Percentiles rank a stretch among this genome's conserved stretches.
phyloP scores from a whole-genome alignment of 2,329 filamentous ascomycete species.

The Exophiala sp. region DNA sequence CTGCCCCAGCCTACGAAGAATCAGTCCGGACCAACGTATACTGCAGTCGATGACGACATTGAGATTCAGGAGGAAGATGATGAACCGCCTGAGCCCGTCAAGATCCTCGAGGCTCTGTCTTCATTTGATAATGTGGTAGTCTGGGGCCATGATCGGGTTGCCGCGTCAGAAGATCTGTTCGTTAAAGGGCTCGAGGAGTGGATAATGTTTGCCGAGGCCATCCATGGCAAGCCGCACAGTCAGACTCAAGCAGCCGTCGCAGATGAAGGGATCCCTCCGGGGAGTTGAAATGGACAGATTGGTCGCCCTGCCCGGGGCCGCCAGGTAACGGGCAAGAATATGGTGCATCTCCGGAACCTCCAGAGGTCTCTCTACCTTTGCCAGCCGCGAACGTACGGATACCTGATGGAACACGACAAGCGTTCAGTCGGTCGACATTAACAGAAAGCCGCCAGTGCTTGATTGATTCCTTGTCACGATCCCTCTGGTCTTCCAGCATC shows the following conservation, averaged over 20 bases:
- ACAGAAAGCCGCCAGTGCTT: too few relatives aligned
- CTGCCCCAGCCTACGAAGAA: conserved; percentile 15
- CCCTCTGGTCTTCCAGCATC: neutral
- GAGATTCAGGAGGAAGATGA: conserved; percentile 43
- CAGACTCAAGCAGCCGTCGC: neutral
- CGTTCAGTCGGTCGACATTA: too few relatives aligned
- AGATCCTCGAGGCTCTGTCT: conserved; percentile 55
- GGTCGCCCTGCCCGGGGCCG: too few relatives aligned
- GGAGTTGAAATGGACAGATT: conserved; percentile 1
- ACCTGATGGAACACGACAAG: too few relatives aligned
- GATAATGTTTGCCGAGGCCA: conserved; percentile 65
- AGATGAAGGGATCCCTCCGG: neutral
- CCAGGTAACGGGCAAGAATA: too few relatives aligned
- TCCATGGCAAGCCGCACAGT: conserved; percentile 37
- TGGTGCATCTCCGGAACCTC: too few relatives aligned
- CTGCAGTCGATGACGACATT: conserved; percentile 29
- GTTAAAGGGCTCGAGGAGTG: conserved; percentile 73
- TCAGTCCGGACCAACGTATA: conserved; percentile 8
- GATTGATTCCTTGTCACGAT: neutral
- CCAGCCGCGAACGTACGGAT: too few relatives aligned
- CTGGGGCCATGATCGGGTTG: conserved; percentile 73
- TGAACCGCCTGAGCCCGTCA: conserved; percentile 46
- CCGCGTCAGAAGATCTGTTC: conserved; percentile 63
- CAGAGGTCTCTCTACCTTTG: too few relatives aligned
- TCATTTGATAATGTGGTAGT: conserved; percentile 69